Conservation (phyloP, 495 filamentous ascomycete genomes). For the Aspergillus asperescens region DNA sequence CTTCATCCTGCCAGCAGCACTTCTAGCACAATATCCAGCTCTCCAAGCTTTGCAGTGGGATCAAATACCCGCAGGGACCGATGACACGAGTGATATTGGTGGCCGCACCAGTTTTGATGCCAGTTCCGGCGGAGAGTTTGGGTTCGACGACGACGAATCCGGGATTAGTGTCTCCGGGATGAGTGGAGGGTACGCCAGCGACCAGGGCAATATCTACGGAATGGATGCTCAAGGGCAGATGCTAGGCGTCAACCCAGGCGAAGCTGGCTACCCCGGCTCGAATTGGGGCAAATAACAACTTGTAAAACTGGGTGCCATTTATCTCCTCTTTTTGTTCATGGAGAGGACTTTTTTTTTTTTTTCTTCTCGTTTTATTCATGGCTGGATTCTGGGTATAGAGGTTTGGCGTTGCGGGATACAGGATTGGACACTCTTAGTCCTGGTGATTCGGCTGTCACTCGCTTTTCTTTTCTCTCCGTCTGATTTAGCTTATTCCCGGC, state of each 20-base stretch:
- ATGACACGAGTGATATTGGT: conserved; percentile 68
- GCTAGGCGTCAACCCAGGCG: conserved; percentile 30
- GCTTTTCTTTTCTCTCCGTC: conserved; percentile 5
- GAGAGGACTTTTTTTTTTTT: not conserved
- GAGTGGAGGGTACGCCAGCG: conserved; percentile 31
- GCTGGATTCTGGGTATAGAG: conserved; percentile 19
- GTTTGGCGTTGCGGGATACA: conserved; percentile 33
- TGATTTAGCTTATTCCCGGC: conserved; percentile 10
- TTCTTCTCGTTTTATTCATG: not conserved
- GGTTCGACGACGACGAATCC: conserved; percentile 48
- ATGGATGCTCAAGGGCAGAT: conserved; percentile 29
- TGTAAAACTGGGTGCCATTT: not conserved
- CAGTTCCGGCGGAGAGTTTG: conserved; percentile 60
- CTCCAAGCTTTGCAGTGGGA: conserved; percentile 80
- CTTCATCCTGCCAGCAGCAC: conserved; percentile 75
- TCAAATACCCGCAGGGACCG: conserved; percentile 42
- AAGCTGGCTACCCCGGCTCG: conserved; percentile 28
- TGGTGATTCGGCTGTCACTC: conserved; percentile 18
- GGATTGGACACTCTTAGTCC: conserved; percentile 9
- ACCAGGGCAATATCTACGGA: conserved; percentile 33
- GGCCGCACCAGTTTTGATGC: conserved; percentile 87
- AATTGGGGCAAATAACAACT: conserved; percentile 31
- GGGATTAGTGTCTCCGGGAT: conserved; percentile 34
- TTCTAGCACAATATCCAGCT: conserved; percentile 88
- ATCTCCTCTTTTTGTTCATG: not conserved